A percentile compares a stretch with the other conserved stretches of the same genome.
phyloP scores from a whole-genome alignment of 768 basidiomycete species.

The Lepiota venenata region DNA sequence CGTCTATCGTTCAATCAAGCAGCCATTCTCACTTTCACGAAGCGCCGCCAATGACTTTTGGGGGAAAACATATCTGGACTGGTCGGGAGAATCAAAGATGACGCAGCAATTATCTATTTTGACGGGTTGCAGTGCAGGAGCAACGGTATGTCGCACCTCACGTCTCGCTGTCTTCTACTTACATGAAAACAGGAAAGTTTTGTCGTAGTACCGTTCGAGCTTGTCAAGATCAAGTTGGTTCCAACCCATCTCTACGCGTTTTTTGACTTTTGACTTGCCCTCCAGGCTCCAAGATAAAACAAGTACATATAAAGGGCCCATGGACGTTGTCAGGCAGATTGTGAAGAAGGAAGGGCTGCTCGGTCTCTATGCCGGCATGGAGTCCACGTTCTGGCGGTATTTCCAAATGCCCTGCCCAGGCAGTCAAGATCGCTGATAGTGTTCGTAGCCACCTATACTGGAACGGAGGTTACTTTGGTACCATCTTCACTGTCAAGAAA shows the following conservation, averaged over 20 bases:
- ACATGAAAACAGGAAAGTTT: slow-evolving; percentile 65
- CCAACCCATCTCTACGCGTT: neutral
- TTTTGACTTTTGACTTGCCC: neutral
- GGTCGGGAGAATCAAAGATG: slow-evolving; percentile 79
- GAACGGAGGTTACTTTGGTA: slow-evolving; percentile 96
- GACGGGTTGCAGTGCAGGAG: slow-evolving; percentile 93
- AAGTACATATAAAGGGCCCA: slow-evolving; percentile 86
- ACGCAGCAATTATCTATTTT: slow-evolving; percentile 82
- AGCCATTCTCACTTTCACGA: slow-evolving; percentile 7
- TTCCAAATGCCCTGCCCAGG: slow-evolving; percentile 11
- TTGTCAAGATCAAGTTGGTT: slow-evolving; percentile 80
- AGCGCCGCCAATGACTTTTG: slow-evolving; percentile 89
- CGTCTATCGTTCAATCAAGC: neutral
- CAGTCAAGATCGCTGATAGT: slow-evolving; percentile 7
- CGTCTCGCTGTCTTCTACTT: neutral
- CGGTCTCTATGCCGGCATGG: slow-evolving; percentile 93
- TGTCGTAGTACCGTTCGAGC: slow-evolving; percentile 95
- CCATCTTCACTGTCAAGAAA: slow-evolving; percentile 81
- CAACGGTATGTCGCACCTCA: slow-evolving; percentile 47
- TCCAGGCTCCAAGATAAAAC: slow-evolving; percentile 86
- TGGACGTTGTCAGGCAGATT: slow-evolving; percentile 85
- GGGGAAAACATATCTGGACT: slow-evolving; percentile 72
- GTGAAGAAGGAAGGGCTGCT: slow-evolving; percentile 75
- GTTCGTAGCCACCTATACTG: slow-evolving; percentile 71
- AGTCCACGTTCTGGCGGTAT: slow-evolving; percentile 96